These are phyloP conservation scores for Fraxinus platypoda DNA, from an alignment of 305 asterid genomes.

Conservation along the genomic window DNA sequence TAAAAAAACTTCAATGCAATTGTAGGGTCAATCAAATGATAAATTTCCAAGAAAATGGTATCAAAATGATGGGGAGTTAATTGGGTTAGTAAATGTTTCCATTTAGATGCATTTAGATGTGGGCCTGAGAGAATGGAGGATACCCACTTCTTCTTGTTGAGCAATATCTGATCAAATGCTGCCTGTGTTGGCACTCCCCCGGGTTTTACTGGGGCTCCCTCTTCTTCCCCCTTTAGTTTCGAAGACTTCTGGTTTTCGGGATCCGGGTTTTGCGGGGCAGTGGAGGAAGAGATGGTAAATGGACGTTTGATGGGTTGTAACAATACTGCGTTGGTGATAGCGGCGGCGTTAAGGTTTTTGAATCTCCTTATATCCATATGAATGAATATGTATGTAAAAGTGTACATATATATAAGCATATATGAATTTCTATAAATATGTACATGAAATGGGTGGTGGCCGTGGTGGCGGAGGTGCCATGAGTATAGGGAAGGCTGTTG, in stretches of 20 bases:
- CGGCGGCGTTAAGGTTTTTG: constrained; percentile 27
- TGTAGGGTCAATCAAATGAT: constrained; percentile 50
- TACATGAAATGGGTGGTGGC: neutral
- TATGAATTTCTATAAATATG: neutral
- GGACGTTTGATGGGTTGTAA: constrained; percentile 49
- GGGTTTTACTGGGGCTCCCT: constrained; percentile 15
- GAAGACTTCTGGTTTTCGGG: constrained; percentile 14
- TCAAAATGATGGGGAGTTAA: constrained; percentile 60
- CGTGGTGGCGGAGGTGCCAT: neutral
- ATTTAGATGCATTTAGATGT: constrained; percentile 38
- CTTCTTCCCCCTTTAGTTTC: neutral
- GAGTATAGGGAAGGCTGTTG: neutral
- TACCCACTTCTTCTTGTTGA: constrained; percentile 27
- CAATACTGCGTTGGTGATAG: constrained; percentile 38
- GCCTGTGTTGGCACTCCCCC: constrained; percentile 11
- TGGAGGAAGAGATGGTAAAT: constrained; percentile 33
- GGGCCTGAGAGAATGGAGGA: constrained; percentile 52
- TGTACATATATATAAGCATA: neutral
- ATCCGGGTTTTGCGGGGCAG: constrained; percentile 19
- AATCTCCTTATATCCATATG: constrained; percentile 54
- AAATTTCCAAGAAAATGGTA: constrained; percentile 53
- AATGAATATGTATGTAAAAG: neutral
- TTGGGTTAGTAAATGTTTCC: constrained; percentile 43
- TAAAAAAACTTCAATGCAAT: constrained; percentile 61
- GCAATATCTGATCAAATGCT: constrained; percentile 32